These are phyloP conservation scores for Ophiocytium majus DNA, from an alignment of 352 stramenopile genomes.

Conservation along the genomic window DNA sequence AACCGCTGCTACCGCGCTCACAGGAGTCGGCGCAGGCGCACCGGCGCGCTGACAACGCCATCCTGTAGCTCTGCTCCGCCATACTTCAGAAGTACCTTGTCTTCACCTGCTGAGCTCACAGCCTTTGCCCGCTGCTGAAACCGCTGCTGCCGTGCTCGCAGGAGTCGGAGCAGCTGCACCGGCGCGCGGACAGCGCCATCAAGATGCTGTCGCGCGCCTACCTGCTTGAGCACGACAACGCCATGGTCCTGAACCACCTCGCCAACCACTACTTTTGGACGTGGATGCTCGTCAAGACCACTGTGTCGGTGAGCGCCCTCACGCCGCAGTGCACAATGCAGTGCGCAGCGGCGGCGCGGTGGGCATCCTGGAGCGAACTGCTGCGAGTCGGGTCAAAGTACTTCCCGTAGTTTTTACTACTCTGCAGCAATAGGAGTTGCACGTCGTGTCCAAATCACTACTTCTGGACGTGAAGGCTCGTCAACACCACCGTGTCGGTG, in stretches of 20 bases:
- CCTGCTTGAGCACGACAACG: conserved; percentile 67
- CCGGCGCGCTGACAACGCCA: conserved; percentile 65
- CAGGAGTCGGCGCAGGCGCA: conserved; percentile 82
- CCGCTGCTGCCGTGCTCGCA: conserved; percentile 55
- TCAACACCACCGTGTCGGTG: no score
- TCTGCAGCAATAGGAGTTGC: no score
- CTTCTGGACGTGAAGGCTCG: no score
- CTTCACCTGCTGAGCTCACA: no score
- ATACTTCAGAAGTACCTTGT: no score
- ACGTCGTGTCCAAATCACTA: no score
- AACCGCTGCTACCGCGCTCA: conserved; percentile 33
- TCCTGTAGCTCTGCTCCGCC: conserved; percentile 70
- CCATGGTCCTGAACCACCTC: conserved; percentile 90
- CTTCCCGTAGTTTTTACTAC: no score
- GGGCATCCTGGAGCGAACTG: no score
- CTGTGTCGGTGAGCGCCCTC: conserved; percentile 21
- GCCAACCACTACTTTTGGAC: conserved; percentile 97
- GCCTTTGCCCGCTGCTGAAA: no score
- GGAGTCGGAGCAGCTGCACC: conserved; percentile 81
- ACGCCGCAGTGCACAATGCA: no score
- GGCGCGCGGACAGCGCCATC: conserved; percentile 66
- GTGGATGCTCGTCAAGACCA: conserved; percentile 77
- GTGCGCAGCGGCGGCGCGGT: no score
- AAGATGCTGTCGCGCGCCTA: conserved; percentile 70
- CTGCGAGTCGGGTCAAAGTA: no score